These are phyloP conservation scores for Phytophthora boehmeriae DNA, from an alignment of 352 stramenopile species.

Conservation along the genomic window DNA sequence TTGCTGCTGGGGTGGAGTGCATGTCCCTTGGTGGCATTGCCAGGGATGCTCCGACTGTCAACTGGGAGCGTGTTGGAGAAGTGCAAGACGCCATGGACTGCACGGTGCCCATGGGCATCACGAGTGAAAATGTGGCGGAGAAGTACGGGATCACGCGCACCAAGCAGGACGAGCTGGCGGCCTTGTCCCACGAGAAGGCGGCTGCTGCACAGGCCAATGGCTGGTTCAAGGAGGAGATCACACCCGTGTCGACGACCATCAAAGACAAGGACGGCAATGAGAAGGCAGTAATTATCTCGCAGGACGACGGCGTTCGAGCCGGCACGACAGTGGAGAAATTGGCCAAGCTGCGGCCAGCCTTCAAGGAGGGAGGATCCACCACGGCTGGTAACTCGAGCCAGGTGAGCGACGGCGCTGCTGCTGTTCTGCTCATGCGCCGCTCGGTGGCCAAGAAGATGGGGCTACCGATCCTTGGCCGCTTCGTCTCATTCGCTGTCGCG, in stretches of 20 bases:
- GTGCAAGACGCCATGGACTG: slow-evolving; percentile 84
- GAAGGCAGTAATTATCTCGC: slow-evolving; percentile 70
- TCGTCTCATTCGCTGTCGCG: slow-evolving; percentile 84
- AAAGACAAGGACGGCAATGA: slow-evolving; percentile 84
- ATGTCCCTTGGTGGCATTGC: slow-evolving; percentile 79
- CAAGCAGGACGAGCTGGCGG: slow-evolving; percentile 83
- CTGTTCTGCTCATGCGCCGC: slow-evolving; percentile 87
- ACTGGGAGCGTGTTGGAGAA: slow-evolving; percentile 56
- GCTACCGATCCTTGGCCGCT: slow-evolving; percentile 82
- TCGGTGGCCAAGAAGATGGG: slow-evolving; percentile 80
- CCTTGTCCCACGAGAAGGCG: slow-evolving; percentile 79
- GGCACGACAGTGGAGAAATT: slow-evolving; percentile 72
- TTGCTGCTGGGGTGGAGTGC: slow-evolving; percentile 86
- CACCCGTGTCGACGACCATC: slow-evolving; percentile 75
- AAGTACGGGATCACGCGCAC: slow-evolving; percentile 74
- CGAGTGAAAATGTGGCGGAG: slow-evolving; percentile 87
- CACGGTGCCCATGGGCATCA: slow-evolving; percentile 87
- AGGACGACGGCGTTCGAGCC: slow-evolving; percentile 75
- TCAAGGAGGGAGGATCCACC: slow-evolving; percentile 82
- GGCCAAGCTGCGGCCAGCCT: slow-evolving; percentile 75
- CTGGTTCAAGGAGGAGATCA: slow-evolving; percentile 91
- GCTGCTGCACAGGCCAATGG: slow-evolving; percentile 72
- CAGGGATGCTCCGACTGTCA: slow-evolving; percentile 56
- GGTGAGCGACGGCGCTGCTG: slow-evolving; percentile 89
- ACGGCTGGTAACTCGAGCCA: slow-evolving; percentile 88